Evolutionary conservation across 805 yeast genomes (phyloP), one percentile per base, ranked within the genome.

Genomic region (Kodamaea neixiangensis): DNA sequence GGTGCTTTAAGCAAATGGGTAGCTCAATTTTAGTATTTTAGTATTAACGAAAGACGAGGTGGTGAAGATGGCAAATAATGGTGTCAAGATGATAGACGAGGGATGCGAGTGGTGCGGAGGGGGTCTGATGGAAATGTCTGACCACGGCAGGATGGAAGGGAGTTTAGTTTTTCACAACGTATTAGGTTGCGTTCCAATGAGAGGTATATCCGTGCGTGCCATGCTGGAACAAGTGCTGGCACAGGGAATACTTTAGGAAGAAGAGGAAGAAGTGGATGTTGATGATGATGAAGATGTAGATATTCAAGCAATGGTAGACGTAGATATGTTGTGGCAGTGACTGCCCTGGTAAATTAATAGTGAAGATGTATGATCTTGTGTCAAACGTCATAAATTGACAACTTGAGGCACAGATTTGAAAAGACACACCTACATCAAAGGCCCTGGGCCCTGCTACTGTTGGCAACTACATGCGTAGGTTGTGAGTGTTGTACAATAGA

Each of bases 11-110:
- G 41, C 41, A 37, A 17, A 15, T 17, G 41, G 19, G 41, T 37
- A 37, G 41, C 41, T 37, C 41, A 37, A 37, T 37, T 37, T 37
- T 37, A 14, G 31, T 25, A 37, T 37, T 37, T 37, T 37, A 14
- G 31, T 25, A 25, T 25, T 9, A 34, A 34, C 38, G 15, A 34
- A 14, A 34, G 38, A 34, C 31, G 31, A 25, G 11, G 31, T 25
- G 31, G 10, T 25, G 31, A 25, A 25, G 31, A 25, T 25, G 31
- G 31, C 10, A 25, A 7, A 25, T 25, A 25, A 25, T 25, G 31
- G 31, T 25, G 31, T 25, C 31, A 25, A 25, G 31, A 25, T 25
- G 31, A 25, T 5, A 25, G 31, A 25, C 31, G 31, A 25, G 31
- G 17, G 38, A 34, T 34, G 38, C 4, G 38, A 34, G 18, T 13